Percentiles rank a stretch among this genome's conserved stretches.
Conservation (phyloP, 2,329 filamentous ascomycete genomes). For the Microsporum audouinii region DNA sequence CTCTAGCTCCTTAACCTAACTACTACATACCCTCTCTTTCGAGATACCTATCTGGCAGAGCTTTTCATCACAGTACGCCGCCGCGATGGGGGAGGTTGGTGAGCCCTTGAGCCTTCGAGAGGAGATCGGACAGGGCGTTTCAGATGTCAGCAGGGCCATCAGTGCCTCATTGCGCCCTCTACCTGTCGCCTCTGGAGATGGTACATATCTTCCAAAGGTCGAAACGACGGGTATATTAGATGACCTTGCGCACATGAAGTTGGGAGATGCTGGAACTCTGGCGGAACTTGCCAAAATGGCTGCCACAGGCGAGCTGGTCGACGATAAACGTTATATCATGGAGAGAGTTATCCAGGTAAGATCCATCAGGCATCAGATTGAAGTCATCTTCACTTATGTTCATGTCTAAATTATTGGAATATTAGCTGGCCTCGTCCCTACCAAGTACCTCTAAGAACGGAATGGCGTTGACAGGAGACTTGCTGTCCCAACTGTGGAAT, state of each 20-base stretch:
- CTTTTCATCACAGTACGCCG: not conserved
- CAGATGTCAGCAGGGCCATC: conserved; percentile 30
- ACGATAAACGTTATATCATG: conserved; percentile 54
- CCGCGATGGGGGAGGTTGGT: not conserved
- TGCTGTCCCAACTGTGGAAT: conserved; percentile 24
- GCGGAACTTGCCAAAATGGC: conserved; percentile 32
- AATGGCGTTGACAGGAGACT: conserved; percentile 17
- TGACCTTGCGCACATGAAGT: conserved; percentile 39
- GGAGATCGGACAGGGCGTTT: conserved; percentile 27
- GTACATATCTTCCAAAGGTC: conserved; percentile 9
- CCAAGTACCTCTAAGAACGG: conserved; percentile 18
- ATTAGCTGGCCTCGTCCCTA: conserved; percentile 21
- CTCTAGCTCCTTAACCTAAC: not conserved
- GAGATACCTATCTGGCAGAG: not conserved
- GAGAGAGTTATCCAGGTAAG: conserved; percentile 43
- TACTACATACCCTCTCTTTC: not conserved
- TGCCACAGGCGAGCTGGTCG: conserved; percentile 41
- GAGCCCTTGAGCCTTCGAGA: conserved; percentile 16
- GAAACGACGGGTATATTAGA: conserved; percentile 26
- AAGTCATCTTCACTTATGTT: conserved; percentile 18
- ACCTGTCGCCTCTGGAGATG: conserved; percentile 32
- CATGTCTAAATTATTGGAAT: conserved; percentile 25
- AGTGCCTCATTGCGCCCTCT: conserved; percentile 33
- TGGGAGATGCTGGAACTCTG: conserved; percentile 35
- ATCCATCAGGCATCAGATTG: not conserved